Conservation (phyloP, 2,329 filamentous ascomycete genomes). For the Camptophora hylomeconis region DNA sequence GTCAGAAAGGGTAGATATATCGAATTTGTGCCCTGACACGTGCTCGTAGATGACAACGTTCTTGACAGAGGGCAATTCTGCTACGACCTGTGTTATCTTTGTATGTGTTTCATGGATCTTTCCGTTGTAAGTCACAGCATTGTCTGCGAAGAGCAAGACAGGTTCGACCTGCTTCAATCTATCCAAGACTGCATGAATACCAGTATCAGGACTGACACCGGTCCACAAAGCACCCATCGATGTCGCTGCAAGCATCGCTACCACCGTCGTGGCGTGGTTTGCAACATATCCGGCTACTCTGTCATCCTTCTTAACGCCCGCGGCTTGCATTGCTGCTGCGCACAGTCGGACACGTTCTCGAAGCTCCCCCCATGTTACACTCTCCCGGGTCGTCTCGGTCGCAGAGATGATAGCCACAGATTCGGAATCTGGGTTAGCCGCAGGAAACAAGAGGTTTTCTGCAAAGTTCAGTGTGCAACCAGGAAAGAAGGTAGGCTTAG, state of each 20-base stretch:
- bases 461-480: slow-evolving; percentile 79
- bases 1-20: slow-evolving; percentile 23
- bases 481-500: slow-evolving; percentile 73
- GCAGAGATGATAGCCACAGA: slow-evolving; percentile 63
- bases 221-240: slow-evolving; percentile 86
- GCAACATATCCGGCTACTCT: slow-evolving; percentile 64
- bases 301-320: slow-evolving; percentile 50
- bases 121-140: slow-evolving; percentile 80
- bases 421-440: slow-evolving; percentile 41
- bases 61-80: slow-evolving; percentile 52
- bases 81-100: slow-evolving; percentile 68
- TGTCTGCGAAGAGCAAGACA: slow-evolving; percentile 71
- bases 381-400: slow-evolving; percentile 58
- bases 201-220: slow-evolving; percentile 81
- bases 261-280: slow-evolving; percentile 75
- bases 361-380: slow-evolving; percentile 65
- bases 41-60: slow-evolving; percentile 64
- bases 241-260: slow-evolving; percentile 75
- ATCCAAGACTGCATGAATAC: slow-evolving; percentile 81
- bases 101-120: slow-evolving; percentile 68
- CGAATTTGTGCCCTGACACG: slow-evolving; percentile 30
- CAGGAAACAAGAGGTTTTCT: slow-evolving; percentile 81
- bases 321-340: slow-evolving; percentile 53
- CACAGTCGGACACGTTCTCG: slow-evolving; percentile 65
- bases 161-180: slow-evolving; percentile 76